Base-by-base conservation (phyloP, 352 stramenopile species). In the Phytopythium cucurbitacearum region DNA sequence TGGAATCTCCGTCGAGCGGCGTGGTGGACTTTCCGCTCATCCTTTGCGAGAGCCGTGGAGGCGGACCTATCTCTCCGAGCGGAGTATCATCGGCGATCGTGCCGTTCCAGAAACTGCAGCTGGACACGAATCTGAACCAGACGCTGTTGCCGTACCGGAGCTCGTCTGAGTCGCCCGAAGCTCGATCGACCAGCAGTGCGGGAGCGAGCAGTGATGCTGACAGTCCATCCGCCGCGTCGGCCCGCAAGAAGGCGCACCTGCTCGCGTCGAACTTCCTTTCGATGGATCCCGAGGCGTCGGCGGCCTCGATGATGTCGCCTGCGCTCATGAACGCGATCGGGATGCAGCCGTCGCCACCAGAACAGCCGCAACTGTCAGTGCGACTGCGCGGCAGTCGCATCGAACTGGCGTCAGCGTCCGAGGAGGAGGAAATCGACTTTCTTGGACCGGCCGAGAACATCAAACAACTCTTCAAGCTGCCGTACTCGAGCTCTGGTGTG, bases 391-490 rank as follows among this genome's bases (percentile, higher is more conserved):
- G 76, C 7, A 72, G 65, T 41, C 71, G 80, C 39, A 75, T 94
- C 21, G 84, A 94, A 58, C 57, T 94, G 9, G 67, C 80, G 21
- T 89, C 80, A 7, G 64, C 74, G 2, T 76, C 73, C 1, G 76
- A 90, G 16, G 80, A 91, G 13, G 69, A 91, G 11, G 48, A 79
- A 0, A 77, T 92, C 48, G 76, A 94, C 49, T 94, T 91, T 46
- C 51, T 94, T 37, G 85, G 85, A 0, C 85, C 85, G 0, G 85
- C 85, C 0, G 85, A 94, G 59, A 91, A 91, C 52, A 91, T 94
- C 53, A 94, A 94, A 60, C 80, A 76, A 38, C 70, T 94, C 3
- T 94, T 94, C 58, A 94, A 94, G 60, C 57, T 94, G 50, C 81
- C 85, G 36, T 94, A 94, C 60, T 92, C 85, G 8, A 74, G 85